Conservation (phyloP, 1,284 basidiomycete genomes). For the Malassezia dermatis region DNA sequence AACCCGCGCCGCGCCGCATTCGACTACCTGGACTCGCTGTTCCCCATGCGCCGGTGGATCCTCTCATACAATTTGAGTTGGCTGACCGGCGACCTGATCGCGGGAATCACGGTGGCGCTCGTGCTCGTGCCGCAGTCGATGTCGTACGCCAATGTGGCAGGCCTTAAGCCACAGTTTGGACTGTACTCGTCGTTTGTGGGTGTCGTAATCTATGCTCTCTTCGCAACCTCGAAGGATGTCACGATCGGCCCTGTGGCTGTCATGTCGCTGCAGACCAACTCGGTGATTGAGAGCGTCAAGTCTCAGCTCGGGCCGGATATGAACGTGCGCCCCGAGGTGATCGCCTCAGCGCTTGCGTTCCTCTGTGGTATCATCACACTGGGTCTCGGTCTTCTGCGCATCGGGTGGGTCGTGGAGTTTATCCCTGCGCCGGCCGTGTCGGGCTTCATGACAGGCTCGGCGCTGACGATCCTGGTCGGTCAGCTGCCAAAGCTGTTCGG, state of each 20-base stretch:
- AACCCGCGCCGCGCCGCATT: constrained; percentile 22
- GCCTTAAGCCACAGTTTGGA: constrained; percentile 74
- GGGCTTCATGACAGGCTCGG: constrained; percentile 59
- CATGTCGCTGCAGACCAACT: constrained; percentile 83
- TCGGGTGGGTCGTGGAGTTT: constrained; percentile 93
- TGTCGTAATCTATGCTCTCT: constrained; percentile 58
- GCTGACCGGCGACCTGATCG: constrained; percentile 48
- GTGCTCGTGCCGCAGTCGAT: constrained; percentile 49
- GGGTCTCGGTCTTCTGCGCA: constrained; percentile 74
- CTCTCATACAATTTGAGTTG: constrained; percentile 47
- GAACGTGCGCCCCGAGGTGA: constrained; percentile 53
- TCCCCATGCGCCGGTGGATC: constrained; percentile 48
- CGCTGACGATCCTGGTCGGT: constrained; percentile 42
- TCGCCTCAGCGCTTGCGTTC: constrained; percentile 76
- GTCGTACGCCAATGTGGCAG: constrained; percentile 64
- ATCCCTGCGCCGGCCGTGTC: constrained; percentile 82
- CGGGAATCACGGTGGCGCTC: constrained; percentile 49
- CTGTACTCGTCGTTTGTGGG: constrained; percentile 92
- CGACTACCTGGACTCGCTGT: constrained; percentile 40
- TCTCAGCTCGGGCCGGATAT: background rate
- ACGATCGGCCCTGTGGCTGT: constrained; percentile 58
- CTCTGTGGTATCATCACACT: constrained; percentile 87
- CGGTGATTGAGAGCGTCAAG: constrained; percentile 48
- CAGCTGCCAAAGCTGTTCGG: constrained; percentile 45
- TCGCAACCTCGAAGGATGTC: constrained; percentile 47